These are phyloP conservation scores for Ophiostoma sp. DNA, from an alignment of 2,329 filamentous ascomycete species.

Conservation along the genomic window DNA sequence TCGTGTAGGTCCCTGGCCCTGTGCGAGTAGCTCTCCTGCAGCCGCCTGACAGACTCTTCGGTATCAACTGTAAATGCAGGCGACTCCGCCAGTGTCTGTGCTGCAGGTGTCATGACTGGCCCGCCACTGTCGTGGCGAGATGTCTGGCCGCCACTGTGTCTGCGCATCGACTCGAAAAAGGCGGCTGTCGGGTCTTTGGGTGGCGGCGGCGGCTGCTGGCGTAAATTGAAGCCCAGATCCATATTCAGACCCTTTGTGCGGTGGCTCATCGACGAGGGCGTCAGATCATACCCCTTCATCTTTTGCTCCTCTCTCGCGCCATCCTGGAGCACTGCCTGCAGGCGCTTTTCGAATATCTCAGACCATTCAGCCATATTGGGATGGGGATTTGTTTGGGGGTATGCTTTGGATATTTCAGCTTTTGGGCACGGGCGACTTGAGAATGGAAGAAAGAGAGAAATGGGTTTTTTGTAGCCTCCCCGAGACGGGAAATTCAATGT, in stretches of 20 bases:
- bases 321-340: conserved; percentile 20
- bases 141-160: conserved; percentile 8
- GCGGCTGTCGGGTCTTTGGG: conserved; percentile 22
- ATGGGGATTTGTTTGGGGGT: background rate
- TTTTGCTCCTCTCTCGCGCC: background rate
- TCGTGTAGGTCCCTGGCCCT: conserved; percentile 24
- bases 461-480: background rate
- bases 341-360: conserved; percentile 25
- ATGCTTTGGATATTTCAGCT: background rate
- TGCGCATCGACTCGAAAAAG: conserved; percentile 26
- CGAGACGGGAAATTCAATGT: background rate
- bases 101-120: background rate
- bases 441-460: background rate
- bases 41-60: background rate
- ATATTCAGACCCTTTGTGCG: background rate
- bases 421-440: background rate
- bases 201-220: background rate
- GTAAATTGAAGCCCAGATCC: background rate
- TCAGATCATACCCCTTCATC: conserved; percentile 13
- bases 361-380: conserved; percentile 25
- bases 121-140: background rate
- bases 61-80: background rate
- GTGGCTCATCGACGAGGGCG: conserved; percentile 21
- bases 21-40: conserved; percentile 26
- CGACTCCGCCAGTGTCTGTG: background rate